These are phyloP conservation scores for Sugiyamaella marilandica DNA, from an alignment of 805 yeast genomes.

Conservation along the genomic window DNA sequence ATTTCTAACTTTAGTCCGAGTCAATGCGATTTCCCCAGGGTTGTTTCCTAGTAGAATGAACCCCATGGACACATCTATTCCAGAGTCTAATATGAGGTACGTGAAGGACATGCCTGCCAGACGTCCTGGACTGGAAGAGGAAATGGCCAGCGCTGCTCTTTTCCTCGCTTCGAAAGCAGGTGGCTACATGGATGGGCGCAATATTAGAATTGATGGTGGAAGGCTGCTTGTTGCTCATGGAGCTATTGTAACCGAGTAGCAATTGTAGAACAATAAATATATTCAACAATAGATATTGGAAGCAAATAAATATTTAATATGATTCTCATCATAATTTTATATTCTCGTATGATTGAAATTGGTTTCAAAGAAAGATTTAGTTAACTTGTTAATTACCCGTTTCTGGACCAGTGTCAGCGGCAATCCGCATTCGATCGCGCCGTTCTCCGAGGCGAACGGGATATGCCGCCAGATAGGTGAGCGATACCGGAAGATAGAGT, in stretches of 20 bases:
- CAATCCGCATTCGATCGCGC: background rate
- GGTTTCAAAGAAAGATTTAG: too few species aligned
- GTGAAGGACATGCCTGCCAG: background rate
- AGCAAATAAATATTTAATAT: too few species aligned
- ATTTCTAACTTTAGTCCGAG: constrained; percentile 1
- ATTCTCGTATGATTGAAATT: too few species aligned
- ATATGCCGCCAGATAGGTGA: background rate
- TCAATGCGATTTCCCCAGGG: constrained; percentile 5
- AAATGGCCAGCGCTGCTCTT: background rate
- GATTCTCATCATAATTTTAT: too few species aligned
- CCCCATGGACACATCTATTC: constrained; percentile 1
- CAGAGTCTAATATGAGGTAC: background rate
- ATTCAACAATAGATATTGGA: too few species aligned
- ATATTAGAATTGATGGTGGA: constrained; percentile 1
- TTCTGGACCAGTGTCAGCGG: too few species aligned
- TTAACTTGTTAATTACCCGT: too few species aligned
- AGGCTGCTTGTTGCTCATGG: background rate
- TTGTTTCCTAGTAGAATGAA: constrained; percentile 3
- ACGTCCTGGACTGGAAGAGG: background rate
- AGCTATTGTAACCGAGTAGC: background rate
- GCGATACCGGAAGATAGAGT: background rate
- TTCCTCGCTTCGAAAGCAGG: constrained; percentile 4
- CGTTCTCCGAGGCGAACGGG: background rate
- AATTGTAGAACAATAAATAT: too few species aligned
- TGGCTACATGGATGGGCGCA: background rate